phyloP scores from a whole-genome alignment of 495 filamentous ascomycete species.

The Margaritispora aquatica region DNA sequence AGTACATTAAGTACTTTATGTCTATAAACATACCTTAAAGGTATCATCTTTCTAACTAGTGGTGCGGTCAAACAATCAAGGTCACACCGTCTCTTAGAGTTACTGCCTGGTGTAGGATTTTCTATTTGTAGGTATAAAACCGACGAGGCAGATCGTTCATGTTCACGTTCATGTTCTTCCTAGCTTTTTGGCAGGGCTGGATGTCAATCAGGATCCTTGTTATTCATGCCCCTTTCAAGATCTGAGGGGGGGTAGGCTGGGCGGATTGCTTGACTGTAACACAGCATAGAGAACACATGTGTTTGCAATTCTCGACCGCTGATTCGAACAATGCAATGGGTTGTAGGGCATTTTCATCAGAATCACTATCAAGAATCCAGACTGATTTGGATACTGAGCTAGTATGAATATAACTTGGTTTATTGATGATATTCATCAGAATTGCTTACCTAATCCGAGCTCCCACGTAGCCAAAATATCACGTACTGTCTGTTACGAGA shows the following conservation, averaged over 20 bases:
- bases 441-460: no score
- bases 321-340: not conserved
- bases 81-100: not conserved
- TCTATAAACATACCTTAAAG: not conserved
- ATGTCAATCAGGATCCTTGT: not conserved
- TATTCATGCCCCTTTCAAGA: not conserved
- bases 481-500: no score
- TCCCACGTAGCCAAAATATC: no score
- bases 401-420: no score
- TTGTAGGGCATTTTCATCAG: no score
- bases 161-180: not conserved
- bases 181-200: constrained; percentile 14
- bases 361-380: no score
- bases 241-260: no score
- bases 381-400: no score
- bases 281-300: not conserved
- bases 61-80: not conserved
- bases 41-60: no score
- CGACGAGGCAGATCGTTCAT: not conserved
- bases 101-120: not conserved
- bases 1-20: no score
- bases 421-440: no score
- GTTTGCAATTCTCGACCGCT: not conserved
- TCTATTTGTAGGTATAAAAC: not conserved
- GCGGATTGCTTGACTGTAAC: constrained; percentile 15